Percentiles rank a stretch among this genome's conserved stretches.
phyloP scores from a whole-genome alignment of 2,329 filamentous ascomycete genomes.

The Aspergillus pseudonomiae region DNA sequence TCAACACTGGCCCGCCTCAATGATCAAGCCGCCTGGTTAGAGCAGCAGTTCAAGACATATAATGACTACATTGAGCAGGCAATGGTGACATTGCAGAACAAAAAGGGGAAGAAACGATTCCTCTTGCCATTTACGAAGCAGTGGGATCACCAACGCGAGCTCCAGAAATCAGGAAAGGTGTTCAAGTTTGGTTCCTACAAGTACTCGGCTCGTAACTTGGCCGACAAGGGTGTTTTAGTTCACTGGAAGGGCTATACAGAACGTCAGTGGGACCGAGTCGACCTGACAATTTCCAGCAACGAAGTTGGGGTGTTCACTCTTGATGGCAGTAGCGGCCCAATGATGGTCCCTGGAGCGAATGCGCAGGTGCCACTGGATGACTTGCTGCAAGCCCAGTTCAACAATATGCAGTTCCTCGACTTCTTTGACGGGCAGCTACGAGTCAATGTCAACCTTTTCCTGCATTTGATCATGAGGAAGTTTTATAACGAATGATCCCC shows the following conservation, averaged over 20 bases:
- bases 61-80: slow-evolving; percentile 99
- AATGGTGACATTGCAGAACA: slow-evolving; percentile 94
- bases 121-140: slow-evolving; percentile 96
- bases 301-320: slow-evolving; percentile 92
- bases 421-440: slow-evolving; percentile 85
- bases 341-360: slow-evolving; percentile 93
- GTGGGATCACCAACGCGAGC: slow-evolving; percentile 96
- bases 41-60: slow-evolving; percentile 94
- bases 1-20: slow-evolving; percentile 52
- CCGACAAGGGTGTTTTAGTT: slow-evolving; percentile 91
- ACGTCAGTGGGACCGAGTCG: slow-evolving; percentile 86
- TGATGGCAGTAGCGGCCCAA: slow-evolving; percentile 86
- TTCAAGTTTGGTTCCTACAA: slow-evolving; percentile 99
- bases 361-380: slow-evolving; percentile 89
- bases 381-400: slow-evolving; percentile 93
- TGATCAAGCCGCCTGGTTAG: slow-evolving; percentile 80
- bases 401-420: slow-evolving; percentile 94
- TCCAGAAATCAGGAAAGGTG: slow-evolving; percentile 86
- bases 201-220: slow-evolving; percentile 85
- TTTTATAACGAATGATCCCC: slow-evolving; percentile 69
- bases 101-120: slow-evolving; percentile 94
- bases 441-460: slow-evolving; percentile 92
- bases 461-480: slow-evolving; percentile 98
- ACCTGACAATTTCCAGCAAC: slow-evolving; percentile 92
- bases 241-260: slow-evolving; percentile 83